Conservation (phyloP, 2,329 filamentous ascomycete genomes). For the Fusarium sp. region DNA sequence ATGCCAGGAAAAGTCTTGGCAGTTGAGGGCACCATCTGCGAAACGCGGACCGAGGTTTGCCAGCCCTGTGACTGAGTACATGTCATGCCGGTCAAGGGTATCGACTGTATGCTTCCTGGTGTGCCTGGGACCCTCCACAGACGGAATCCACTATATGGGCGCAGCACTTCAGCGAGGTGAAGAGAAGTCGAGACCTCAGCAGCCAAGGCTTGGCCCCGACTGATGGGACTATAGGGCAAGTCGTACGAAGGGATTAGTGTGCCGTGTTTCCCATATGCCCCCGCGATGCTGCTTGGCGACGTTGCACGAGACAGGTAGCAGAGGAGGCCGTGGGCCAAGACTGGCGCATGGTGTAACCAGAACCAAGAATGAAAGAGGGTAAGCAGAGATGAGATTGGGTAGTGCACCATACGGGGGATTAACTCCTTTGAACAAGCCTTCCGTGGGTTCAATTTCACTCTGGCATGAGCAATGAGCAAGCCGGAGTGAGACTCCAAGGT, state of each 20-base stretch:
- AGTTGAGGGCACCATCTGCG: slow-evolving; percentile 1
- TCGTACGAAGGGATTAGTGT: slow-evolving; percentile 37
- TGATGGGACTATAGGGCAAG: slow-evolving; percentile 32
- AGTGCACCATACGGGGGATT: slow-evolving; percentile 16
- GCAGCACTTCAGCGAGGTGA: slow-evolving; percentile 26
- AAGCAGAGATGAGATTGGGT: background rate
- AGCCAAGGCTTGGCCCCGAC: slow-evolving; percentile 50
- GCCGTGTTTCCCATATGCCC: slow-evolving; percentile 45
- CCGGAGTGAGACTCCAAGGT: background rate
- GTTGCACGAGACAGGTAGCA: slow-evolving; percentile 27
- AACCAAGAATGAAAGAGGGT: slow-evolving; percentile 11
- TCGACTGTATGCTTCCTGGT: background rate
- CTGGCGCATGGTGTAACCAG: slow-evolving; percentile 18
- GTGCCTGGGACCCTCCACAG: slow-evolving; percentile 8
- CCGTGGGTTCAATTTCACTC: background rate
- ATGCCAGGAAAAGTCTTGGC: slow-evolving; percentile 30
- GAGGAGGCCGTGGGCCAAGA: slow-evolving; percentile 25
- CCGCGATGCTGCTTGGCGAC: slow-evolving; percentile 43
- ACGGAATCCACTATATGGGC: slow-evolving; percentile 36
- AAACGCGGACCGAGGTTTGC: slow-evolving; percentile 2
- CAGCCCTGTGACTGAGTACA: background rate
- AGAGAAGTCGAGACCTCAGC: slow-evolving; percentile 46
- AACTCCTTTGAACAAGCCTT: background rate
- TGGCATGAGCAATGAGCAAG: background rate
- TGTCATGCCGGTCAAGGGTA: no score